phyloP scores from a whole-genome alignment of 805 yeast species.

The Candida fluviatilis region DNA sequence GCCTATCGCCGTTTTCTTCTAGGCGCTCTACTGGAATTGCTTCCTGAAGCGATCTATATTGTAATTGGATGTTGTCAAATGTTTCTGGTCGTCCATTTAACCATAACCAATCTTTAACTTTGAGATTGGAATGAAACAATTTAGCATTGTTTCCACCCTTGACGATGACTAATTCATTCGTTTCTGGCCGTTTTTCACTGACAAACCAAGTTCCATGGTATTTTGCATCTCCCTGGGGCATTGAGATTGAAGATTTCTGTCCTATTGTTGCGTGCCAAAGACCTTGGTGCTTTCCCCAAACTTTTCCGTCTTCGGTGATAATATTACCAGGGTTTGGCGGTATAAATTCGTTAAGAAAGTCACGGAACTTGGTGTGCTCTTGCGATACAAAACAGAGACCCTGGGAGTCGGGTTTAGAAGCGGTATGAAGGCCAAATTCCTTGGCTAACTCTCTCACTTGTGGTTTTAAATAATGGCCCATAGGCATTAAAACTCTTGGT shows the following conservation, averaged over 20 bases:
- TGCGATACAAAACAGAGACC: conserved; percentile 89
- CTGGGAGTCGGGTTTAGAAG: conserved; percentile 86
- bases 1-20: conserved; percentile 12
- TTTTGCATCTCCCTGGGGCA: conserved; percentile 85
- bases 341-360: conserved; percentile 72
- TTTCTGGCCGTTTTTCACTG: conserved; percentile 57
- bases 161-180: conserved; percentile 78
- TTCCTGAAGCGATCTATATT: conserved; percentile 68
- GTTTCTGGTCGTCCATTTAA: conserved; percentile 13
- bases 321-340: conserved; percentile 73
- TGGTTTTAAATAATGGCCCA: conserved; percentile 75
- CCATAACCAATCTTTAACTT: conserved; percentile 50
- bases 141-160: conserved; percentile 58
- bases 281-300: conserved; percentile 83
- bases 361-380: conserved; percentile 55
- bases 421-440: conserved; percentile 51
- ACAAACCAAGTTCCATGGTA: conserved; percentile 85
- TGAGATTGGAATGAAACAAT: conserved; percentile 42
- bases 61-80: conserved; percentile 32
- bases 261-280: conserved; percentile 96
- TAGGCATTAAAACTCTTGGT: conserved; percentile 61
- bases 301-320: conserved; percentile 65
- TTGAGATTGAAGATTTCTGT: conserved; percentile 69
- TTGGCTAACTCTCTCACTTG: conserved; percentile 67
- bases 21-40: conserved; percentile 39